Percentiles rank a stretch among this genome's conserved stretches.
These are phyloP conservation scores for Phytophthora lateralis DNA, from an alignment of 352 stramenopile species.

Conservation along the genomic window DNA sequence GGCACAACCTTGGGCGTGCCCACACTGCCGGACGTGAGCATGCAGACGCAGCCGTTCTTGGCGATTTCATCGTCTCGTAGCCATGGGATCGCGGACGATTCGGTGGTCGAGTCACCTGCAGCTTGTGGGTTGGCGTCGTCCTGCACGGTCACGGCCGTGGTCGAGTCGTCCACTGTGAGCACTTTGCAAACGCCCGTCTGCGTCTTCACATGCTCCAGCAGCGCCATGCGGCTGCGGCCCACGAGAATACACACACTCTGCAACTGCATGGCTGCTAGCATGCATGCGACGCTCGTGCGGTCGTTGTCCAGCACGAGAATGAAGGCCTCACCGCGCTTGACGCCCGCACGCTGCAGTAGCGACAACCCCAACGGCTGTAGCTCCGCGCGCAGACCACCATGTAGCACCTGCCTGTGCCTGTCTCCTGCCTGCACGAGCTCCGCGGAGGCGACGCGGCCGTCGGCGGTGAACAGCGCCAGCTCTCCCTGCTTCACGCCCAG, in stretches of 20 bases:
- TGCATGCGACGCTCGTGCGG: constrained; percentile 70
- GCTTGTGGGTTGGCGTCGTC: constrained; percentile 25
- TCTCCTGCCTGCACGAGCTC: constrained; percentile 13
- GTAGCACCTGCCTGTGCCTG: constrained; percentile 40
- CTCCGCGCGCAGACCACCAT: constrained; percentile 44
- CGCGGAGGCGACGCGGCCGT: constrained; percentile 14
- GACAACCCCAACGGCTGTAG: constrained; percentile 57
- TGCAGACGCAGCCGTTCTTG: constrained; percentile 56
- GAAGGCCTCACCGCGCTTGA: constrained; percentile 53
- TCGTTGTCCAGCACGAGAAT: constrained; percentile 80
- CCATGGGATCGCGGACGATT: constrained; percentile 34
- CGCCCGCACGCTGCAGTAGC: constrained; percentile 41
- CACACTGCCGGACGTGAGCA: constrained; percentile 87
- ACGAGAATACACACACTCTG: constrained; percentile 64
- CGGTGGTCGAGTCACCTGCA: not conserved
- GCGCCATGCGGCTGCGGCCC: constrained; percentile 42
- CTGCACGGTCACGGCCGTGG: constrained; percentile 24
- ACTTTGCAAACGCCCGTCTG: constrained; percentile 70
- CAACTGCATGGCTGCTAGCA: constrained; percentile 73
- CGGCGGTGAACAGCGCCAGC: constrained; percentile 52
- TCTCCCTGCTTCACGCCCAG: constrained; percentile 71
- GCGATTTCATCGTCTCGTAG: constrained; percentile 35
- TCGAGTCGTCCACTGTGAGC: constrained; percentile 52
- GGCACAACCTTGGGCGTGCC: constrained; percentile 77
- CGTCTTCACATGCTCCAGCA: constrained; percentile 56